Evolutionary conservation across 805 yeast genomes (phyloP), one percentile per base, ranked within the genome.

Genomic region (Candida cerambycidarum): DNA sequence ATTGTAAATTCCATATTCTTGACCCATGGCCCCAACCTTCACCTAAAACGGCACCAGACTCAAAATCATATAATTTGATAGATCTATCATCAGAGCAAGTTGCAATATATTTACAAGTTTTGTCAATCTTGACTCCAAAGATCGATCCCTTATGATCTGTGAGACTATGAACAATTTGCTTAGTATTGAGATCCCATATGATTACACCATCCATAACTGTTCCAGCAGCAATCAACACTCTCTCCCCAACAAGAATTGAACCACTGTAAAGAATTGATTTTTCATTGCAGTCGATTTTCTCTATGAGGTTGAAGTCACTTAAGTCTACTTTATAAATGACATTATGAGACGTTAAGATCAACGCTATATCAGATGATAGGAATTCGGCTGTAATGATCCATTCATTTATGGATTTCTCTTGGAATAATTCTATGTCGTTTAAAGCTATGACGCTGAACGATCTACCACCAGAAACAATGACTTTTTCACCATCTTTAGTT

Each of bases 1-100:
- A 87, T 38, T 71, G 72, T 34, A 92, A 66, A 32, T 78, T 76
- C 99, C 99, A 93, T 31, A 93, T 90, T 57, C 99, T 77, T 0
- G 98, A 92, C 1, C 85, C 83, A 58, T 93, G 99, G 11, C 98
- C 99, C 97, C 97, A 93, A 0, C 96, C 97, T 19, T 82, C 78
- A 1, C 92, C 85, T 30, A 85, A 52, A 25, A 80, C 62, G 9
- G 63, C 53, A 1, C 95, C 92, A 1, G 76, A 56, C 5, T 55
- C 54, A 47, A 83, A 65, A 52, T 79, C 79, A 83, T 89, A 89
- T 5, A 92, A 58, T 44, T 82, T 83, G 42, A 93, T 80, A 0
- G 97, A 86, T 47, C 99, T 73, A 58, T 92, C 99, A 61, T 93
- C 98, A 0, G 98, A 92, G 59, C 99, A 93, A 38, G 92, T 82